Conservation (phyloP, 2,329 filamentous ascomycete genomes). For the Conoideocrella luteorostrata region DNA sequence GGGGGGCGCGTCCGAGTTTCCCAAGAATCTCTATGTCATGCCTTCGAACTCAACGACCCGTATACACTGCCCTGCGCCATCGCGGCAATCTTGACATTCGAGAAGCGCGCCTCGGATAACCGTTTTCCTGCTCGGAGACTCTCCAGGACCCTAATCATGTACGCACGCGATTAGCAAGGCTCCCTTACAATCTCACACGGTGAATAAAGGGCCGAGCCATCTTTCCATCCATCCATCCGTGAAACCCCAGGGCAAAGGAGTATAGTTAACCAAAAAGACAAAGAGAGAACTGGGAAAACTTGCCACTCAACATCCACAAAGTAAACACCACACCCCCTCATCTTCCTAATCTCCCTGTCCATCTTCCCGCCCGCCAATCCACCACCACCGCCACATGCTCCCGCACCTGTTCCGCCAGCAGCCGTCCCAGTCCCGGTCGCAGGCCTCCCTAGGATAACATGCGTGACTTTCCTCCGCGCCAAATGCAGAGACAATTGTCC, state of each 20-base stretch:
- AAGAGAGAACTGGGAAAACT: constrained; percentile 18
- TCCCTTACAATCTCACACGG: too few species aligned
- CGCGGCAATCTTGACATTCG: constrained; percentile 53
- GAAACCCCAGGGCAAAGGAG: background rate
- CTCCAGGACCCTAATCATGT: constrained; percentile 83
- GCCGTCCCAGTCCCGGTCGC: too few species aligned
- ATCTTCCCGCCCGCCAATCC: constrained; percentile 72
- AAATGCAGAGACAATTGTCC: constrained; percentile 65
- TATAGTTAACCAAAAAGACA: background rate
- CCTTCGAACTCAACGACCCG: constrained; percentile 10
- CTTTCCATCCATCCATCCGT: too few species aligned
- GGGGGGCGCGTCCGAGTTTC: too few species aligned
- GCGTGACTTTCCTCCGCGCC: constrained; percentile 69
- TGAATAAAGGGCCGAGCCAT: too few species aligned
- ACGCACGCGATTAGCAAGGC: too few species aligned
- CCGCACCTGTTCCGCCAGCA: too few species aligned
- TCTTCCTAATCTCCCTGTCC: constrained; percentile 67
- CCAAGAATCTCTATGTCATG: background rate
- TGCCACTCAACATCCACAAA: constrained; percentile 79
- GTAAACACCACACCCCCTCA: constrained; percentile 64
- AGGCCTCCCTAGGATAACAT: constrained; percentile 71
- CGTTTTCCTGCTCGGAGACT: constrained; percentile 71
- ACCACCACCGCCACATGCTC: constrained; percentile 55
- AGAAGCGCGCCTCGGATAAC: constrained; percentile 68
- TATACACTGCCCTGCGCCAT: constrained; percentile 61